Base-by-base conservation (phyloP, 495 filamentous ascomycete genomes). In the Penicillium lividum region DNA sequence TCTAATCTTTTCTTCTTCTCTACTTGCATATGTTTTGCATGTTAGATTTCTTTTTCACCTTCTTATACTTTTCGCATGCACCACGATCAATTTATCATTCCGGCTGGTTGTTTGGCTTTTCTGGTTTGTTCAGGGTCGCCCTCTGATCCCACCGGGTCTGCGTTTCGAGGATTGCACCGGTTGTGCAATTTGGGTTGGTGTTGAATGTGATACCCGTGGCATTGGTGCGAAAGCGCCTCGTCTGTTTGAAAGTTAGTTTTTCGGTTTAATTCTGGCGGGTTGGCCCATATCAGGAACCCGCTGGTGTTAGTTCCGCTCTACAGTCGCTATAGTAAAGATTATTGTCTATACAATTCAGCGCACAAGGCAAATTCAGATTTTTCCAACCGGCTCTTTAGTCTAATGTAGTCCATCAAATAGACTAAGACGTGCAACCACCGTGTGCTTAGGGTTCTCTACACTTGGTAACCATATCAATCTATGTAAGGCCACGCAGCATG, bases 131-230 rank as follows among this genome's bases (percentile, higher is more conserved):
- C 38, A 54, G 42, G 52, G 42, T 57, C 48, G 49, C 16, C 58
- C 30, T 56, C 38, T 65, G 34, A 51, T 65, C 42, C 55, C 55
- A 60, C 50, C 53, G 57, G 49, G 63, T 62, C 47, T 60, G 47
- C 31, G 57, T 57, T 54, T 58, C 52, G 51, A 60, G 44, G 27
- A 54, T 53, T 54, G 59, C 48, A 50, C 18, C 29, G 34, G 25
- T 29, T 27, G 54, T 68, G 62, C 59, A 61, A 27, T 57, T 22
- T 68, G 56, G 55, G 45, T 52, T 66, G 65, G 61, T 68, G 58
- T 60, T 66, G 58, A 52, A 54, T 52, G 27, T 68, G 66, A 68
- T 66, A 68, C 63, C 60, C 65, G 57, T 63, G 64, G 55, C 58
- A 68, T 56, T 59, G 63, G 65, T 65, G 53, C 52, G 53, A 58